phyloP scores from a whole-genome alignment of 2,329 filamentous ascomycete genomes.

The Monosporascus ibericus region DNA sequence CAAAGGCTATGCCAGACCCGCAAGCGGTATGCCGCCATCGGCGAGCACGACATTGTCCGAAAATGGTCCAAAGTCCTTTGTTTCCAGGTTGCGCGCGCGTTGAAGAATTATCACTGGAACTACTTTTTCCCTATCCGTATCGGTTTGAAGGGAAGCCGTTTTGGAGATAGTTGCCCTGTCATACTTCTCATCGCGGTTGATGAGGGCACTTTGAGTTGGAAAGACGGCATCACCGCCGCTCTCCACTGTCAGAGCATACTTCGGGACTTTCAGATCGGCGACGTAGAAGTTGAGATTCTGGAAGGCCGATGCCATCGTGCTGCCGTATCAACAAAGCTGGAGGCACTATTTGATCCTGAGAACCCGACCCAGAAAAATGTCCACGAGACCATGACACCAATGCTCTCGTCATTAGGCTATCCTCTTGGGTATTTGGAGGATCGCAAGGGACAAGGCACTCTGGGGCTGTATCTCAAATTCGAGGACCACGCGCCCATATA shows the following conservation, averaged over 20 bases:
- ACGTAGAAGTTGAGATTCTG: slow-evolving; percentile 4
- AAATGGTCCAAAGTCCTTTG: neutral
- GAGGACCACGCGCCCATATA: neutral
- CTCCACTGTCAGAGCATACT: slow-evolving; percentile 2
- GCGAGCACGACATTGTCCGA: neutral
- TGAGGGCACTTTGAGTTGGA: slow-evolving; percentile 2
- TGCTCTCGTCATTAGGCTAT: neutral
- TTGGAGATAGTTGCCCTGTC: neutral
- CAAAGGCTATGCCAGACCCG: neutral
- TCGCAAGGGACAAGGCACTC: neutral
- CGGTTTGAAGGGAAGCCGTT: neutral
- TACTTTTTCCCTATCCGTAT: slow-evolving; percentile 5
- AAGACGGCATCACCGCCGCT: slow-evolving; percentile 2
- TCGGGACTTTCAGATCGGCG: neutral
- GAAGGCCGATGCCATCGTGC: neutral
- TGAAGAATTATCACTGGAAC: neutral
- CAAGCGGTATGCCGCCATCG: neutral
- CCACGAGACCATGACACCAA: neutral
- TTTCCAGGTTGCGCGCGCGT: neutral
- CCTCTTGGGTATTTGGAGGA: neutral
- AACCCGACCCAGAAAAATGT: no score
- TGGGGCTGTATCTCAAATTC: slow-evolving; percentile 3
- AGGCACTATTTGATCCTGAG: neutral
- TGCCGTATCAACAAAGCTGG: neutral
- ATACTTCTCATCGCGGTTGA: slow-evolving; percentile 4